Evolutionary conservation across 768 basidiomycete genomes (phyloP), one percentile per base, ranked within the genome.

Genomic region (Leccinum disarticulatum): DNA sequence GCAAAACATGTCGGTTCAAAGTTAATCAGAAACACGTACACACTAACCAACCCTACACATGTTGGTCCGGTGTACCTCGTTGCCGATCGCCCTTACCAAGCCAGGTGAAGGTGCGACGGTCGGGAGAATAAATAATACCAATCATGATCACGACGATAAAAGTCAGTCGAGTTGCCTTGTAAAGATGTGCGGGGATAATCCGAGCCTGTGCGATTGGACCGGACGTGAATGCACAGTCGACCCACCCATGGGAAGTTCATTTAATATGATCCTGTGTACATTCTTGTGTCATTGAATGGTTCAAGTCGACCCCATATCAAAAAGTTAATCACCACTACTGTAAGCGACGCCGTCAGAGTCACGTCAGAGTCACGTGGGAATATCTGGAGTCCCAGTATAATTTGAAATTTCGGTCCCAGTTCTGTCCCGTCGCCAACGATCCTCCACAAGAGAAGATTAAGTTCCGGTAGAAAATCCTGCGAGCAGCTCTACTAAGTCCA

Each of bases 181-280:
- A 28, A 27, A 22, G 52, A 6, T 19, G 19, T 15, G 31, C 27
- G 17, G 54, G 25, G 49, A 54, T 14, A 51, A 56, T 25, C 41
- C 49, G 38, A 8, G 54, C 47, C 11, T 14, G 22, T 22, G 59
- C 59, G 61, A 61, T 31, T 51, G 19, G 41, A 49, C 59, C 53
- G 53, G 59, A 52, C 49, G 25, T 14, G 51, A 33, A 52, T 48
- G 22, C 31, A 19, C 13, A 30, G 17, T 30, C 25, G n/a, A 11
- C 30, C 28, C 50, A 10, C 50, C 30, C 46, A 19, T 13, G 22
- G 9, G 22, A 48, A 4, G 13, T 48, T 48, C 47, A 22, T 48
- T 48, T 48, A 15, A 48, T 27, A 25, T 22, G 46, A 48, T 15
- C 14, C 28, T 15, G 25, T 13, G 19, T 48, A 27, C 25, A 27